These are phyloP conservation scores for Dryas integrifolia DNA, from an alignment of 331 rosid species.

Conservation along the genomic window DNA sequence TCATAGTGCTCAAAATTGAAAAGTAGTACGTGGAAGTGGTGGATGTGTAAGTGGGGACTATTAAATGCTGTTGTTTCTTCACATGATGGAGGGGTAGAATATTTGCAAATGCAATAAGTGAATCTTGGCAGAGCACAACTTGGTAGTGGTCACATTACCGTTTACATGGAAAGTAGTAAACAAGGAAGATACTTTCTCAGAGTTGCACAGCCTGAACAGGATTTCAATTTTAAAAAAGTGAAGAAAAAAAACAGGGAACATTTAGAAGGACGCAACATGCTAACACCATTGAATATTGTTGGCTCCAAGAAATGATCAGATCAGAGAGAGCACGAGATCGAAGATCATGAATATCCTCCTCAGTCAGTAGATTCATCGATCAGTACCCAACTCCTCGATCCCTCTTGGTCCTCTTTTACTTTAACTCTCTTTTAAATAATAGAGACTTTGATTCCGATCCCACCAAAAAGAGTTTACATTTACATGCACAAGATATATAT, in stretches of 20 bases:
- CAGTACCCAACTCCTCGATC: no score
- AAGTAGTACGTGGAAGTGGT: neutral
- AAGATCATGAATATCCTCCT: no score
- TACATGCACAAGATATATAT: neutral
- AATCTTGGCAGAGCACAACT: neutral
- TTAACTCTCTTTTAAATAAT: no score
- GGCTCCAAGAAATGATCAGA: no score
- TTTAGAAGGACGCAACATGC: neutral
- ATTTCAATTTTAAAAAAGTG: constrained; percentile 7
- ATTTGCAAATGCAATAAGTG: neutral
- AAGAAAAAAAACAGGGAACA: neutral
- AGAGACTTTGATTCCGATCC: constrained; percentile 2
- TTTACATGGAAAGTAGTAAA: constrained; percentile 12
- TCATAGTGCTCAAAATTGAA: neutral
- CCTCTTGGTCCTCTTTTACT: no score
- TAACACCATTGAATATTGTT: no score
- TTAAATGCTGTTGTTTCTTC: neutral
- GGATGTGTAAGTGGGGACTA: neutral
- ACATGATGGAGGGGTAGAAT: neutral
- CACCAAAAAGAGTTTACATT: neutral
- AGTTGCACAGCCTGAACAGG: constrained; percentile 25
- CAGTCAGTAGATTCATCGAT: no score
- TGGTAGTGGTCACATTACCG: neutral
- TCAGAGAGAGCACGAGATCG: no score
- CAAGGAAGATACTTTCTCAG: constrained; percentile 10